Evolutionary conservation across 805 yeast genomes (phyloP).

Genomic region (Teunomyces lycoperdinae): DNA sequence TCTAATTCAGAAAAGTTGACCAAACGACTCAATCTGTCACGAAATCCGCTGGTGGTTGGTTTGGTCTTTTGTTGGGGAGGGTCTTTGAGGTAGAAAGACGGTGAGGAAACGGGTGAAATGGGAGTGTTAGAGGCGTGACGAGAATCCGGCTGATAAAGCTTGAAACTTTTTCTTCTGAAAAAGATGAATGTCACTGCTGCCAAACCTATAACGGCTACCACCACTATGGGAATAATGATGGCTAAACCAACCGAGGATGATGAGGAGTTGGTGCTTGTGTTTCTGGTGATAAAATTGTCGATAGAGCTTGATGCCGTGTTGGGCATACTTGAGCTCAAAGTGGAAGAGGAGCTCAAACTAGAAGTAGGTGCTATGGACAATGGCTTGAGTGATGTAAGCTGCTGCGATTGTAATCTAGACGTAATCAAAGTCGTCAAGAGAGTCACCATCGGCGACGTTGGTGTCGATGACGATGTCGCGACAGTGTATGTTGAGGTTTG

Average conservation of each 20-base stretch:
- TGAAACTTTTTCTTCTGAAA: conserved; percentile 7
- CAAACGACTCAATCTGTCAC: conserved; percentile 23
- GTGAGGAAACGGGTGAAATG: not conserved
- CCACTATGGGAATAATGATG: conserved; percentile 23
- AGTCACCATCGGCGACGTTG: not conserved
- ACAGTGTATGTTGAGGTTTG: conserved; percentile 11
- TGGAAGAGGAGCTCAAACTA: not conserved
- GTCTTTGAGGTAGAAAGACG: not conserved
- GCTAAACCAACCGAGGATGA: conserved; percentile 18
- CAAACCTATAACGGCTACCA: conserved; percentile 9
- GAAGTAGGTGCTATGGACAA: not conserved
- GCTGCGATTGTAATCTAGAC: not conserved
- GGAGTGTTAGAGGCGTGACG: not conserved
- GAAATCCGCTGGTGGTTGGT: conserved; percentile 9
- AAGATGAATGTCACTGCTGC: conserved; percentile 7
- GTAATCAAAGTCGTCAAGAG: not conserved
- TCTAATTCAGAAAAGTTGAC: conserved; percentile 19
- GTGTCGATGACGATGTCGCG: not conserved
- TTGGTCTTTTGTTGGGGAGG: conserved; percentile 12
- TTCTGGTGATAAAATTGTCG: not conserved
- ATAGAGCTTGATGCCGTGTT: not conserved
- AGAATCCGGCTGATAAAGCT: not conserved
- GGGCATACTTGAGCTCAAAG: not conserved
- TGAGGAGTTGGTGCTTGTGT: not conserved
- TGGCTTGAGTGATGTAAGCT: not conserved